Conservation (phyloP, 140 eudicot species). For the Oenanthe javanica region DNA sequence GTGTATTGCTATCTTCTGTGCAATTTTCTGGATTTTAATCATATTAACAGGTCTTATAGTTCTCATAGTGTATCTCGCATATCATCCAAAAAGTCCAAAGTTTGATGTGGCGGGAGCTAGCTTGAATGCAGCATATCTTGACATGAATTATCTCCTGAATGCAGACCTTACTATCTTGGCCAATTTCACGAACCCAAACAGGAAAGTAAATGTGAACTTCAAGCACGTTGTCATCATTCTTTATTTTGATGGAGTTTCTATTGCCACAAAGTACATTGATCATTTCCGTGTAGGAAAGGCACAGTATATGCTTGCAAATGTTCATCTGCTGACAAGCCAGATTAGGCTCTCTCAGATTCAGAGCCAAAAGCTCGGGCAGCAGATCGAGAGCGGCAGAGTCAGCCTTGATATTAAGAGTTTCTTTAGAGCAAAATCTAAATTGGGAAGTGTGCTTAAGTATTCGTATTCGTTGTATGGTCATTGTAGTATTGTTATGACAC, state of each 20-base stretch:
- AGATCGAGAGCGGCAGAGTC: conserved; percentile 44
- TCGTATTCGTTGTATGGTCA: conserved; percentile 68
- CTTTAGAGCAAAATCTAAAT: conserved; percentile 51
- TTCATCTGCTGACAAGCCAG: conserved; percentile 73
- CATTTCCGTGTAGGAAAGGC: conserved; percentile 45
- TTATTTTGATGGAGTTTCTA: conserved; percentile 36
- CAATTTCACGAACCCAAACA: conserved; percentile 87
- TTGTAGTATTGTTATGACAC: conserved; percentile 49
- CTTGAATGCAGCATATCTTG: conserved; percentile 88
- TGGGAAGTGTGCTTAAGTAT: conserved; percentile 61
- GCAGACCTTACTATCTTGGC: conserved; percentile 75
- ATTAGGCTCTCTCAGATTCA: conserved; percentile 40
- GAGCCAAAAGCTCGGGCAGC: conserved; percentile 38
- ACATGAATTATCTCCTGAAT: conserved; percentile 75
- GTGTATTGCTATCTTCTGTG: conserved; percentile 65
- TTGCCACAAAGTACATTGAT: conserved; percentile 53
- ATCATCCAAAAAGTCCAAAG: conserved; percentile 65
- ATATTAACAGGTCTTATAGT: conserved; percentile 71
- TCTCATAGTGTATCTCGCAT: conserved; percentile 58
- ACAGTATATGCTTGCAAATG: conserved; percentile 37
- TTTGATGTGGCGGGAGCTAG: conserved; percentile 66
- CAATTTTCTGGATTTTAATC: conserved; percentile 63
- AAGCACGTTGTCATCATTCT: conserved; percentile 49
- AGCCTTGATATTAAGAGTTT: conserved; percentile 41
- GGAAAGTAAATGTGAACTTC: conserved; percentile 61